Evolutionary conservation across 2,329 filamentous ascomycete genomes (phyloP).

Genomic region (Diaporthe amygdali): DNA sequence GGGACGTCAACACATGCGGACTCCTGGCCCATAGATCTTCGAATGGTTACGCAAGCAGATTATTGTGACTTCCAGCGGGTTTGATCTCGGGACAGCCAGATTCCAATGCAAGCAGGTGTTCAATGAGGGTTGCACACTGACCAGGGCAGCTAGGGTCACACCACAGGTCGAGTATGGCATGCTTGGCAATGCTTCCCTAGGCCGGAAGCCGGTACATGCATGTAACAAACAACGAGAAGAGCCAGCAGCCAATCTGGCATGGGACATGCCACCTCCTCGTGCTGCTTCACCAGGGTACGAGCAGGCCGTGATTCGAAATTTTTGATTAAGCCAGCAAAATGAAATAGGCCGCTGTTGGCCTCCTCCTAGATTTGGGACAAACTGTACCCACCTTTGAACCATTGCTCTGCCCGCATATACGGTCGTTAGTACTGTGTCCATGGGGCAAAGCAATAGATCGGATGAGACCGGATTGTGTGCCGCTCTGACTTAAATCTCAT

Average conservation of each 20-base stretch:
- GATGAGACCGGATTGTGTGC: not conserved
- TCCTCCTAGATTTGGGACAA: not conserved
- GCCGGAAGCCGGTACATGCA: not conserved
- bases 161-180: constrained; percentile 7
- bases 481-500: not conserved
- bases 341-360: not conserved
- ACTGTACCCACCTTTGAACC: not conserved
- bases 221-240: not conserved
- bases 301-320: not conserved
- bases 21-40: not conserved
- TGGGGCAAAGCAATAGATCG: not conserved
- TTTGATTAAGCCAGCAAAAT: not conserved
- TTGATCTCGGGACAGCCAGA: not conserved
- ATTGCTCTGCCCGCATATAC: not conserved
- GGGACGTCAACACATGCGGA: not conserved
- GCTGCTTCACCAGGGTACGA: not conserved
- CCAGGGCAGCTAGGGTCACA: constrained; percentile 7
- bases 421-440: too few relatives aligned
- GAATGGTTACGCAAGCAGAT: not conserved
- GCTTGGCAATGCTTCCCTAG: not conserved
- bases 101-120: not conserved
- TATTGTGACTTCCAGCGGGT: not conserved
- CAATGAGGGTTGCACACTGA: constrained; percentile 3
- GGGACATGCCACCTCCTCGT: not conserved
- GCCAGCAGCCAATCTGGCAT: not conserved